phyloP scores from a whole-genome alignment of 805 yeast genomes.

The Saccharomycopsis babjevae region DNA sequence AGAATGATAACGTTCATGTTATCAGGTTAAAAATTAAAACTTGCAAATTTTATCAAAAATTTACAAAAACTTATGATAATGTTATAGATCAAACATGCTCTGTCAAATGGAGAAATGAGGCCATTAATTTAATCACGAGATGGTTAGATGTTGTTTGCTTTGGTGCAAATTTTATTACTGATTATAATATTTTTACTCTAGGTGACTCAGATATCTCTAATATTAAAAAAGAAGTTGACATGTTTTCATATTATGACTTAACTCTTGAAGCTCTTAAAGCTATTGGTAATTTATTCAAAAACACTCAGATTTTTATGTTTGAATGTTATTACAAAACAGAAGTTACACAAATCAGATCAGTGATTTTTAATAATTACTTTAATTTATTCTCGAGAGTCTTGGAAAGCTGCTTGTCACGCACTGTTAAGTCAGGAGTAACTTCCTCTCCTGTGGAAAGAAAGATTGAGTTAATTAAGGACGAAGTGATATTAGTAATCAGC shows the following conservation, averaged over 20 bases:
- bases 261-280: conserved; percentile 15
- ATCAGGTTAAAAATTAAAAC: conserved; percentile 9
- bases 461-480: conserved; percentile 45
- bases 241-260: conserved; percentile 11
- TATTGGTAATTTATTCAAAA: conserved; percentile 8
- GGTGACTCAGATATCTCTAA: background rate
- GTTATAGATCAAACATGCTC: conserved; percentile 7
- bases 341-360: conserved; percentile 25
- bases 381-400: conserved; percentile 37
- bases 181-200: conserved; percentile 3
- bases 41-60: conserved; percentile 12
- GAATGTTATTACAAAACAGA: conserved; percentile 12
- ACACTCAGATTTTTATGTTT: conserved; percentile 9
- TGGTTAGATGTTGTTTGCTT: conserved; percentile 14
- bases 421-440: conserved; percentile 14
- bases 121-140: conserved; percentile 1
- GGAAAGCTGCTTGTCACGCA: conserved; percentile 27
- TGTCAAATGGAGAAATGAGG: conserved; percentile 8
- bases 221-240: conserved; percentile 4
- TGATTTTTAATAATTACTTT: conserved; percentile 37
- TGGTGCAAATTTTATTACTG: conserved; percentile 4
- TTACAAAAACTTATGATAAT: conserved; percentile 5
- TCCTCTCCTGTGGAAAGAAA: conserved; percentile 35
- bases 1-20: background rate
- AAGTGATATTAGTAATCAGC: conserved; percentile 54